Evolutionary conservation across 1,284 basidiomycete species (phyloP).

Genomic region (Pseudozyma sp.): DNA sequence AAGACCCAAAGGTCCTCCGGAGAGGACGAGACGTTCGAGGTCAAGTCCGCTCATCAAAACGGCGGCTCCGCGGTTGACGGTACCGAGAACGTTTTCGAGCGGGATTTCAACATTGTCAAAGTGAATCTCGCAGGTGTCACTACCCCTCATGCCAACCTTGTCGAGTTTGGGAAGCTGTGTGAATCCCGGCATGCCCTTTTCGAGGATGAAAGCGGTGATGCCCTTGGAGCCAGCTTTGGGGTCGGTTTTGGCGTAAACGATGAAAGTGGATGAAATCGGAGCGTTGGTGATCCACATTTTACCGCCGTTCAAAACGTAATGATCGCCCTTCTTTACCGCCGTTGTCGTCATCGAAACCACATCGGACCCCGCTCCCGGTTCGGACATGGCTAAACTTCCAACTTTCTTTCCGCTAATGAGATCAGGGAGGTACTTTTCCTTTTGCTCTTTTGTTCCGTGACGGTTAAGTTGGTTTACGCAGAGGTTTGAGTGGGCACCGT

Average conservation of each 20-base stretch:
- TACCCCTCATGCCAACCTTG: constrained; percentile 96
- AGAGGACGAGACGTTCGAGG: constrained; percentile 88
- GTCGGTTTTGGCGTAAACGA: constrained; percentile 91
- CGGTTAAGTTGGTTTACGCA: constrained; percentile 78
- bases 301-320: constrained; percentile 85
- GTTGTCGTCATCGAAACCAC: constrained; percentile 88
- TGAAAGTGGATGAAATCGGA: constrained; percentile 85
- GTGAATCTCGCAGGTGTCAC: constrained; percentile 91
- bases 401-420: constrained; percentile 84
- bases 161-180: constrained; percentile 89
- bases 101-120: constrained; percentile 92
- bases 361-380: constrained; percentile 89
- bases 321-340: constrained; percentile 80
- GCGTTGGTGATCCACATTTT: constrained; percentile 99
- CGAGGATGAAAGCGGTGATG: constrained; percentile 91
- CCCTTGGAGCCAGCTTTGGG: constrained; percentile 84
- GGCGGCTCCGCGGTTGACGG: constrained; percentile 80
- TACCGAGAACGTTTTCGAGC: constrained; percentile 82
- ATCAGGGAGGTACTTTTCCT: constrained; percentile 86
- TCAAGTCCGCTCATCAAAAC: constrained; percentile 96
- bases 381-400: constrained; percentile 93
- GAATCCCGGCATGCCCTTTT: constrained; percentile 84
- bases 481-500: constrained; percentile 80
- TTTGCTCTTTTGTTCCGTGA: constrained; percentile 87
- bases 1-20: constrained; percentile 82